Base-by-base conservation (phyloP, 148 eudicot species). In the Talinum fruticosum region DNA sequence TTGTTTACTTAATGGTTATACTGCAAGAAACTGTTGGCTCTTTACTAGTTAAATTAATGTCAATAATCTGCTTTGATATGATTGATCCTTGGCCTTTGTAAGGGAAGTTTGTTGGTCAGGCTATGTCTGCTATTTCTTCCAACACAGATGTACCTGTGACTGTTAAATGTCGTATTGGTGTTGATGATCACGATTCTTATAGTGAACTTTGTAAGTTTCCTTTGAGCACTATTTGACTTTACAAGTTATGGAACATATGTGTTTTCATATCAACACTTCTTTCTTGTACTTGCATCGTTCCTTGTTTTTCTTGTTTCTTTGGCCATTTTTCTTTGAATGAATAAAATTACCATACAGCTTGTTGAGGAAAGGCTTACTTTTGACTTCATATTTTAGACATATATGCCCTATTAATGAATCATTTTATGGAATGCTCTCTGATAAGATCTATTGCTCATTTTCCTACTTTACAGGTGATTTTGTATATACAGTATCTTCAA, bases 81-180 rank as follows among this genome's bases (percentile, higher is more conserved):
- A n/a, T n/a, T n/a, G n/a, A n/a, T 59, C 45, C 77, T 38, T 85
- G 76, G 75, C 80, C 44, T 87, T 85, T 86, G 79, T 83, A 84
- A 90, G 91, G 90, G 81, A 93, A 96, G 97, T 96, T 96, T 81
- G 97, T 93, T 82, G 99, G 95, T n/a, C 86, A 93, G 89, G 97
- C 99, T 28, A 96, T 96, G 99, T 86, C 95, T 69, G 97, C 90
- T 77, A 96, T 96, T 78, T 91, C 99, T 79, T 93, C 97, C 74
- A 93, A 96, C 74, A 83, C 97, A 71, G 79, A 90, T 86, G 97
- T 82, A 86, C 97, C 97, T 36, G 99, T 96, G 65, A 96, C 92
- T 69, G 97, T 96, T 64, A 96, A 96, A 79, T 96, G 99, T 81
- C 89, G 99, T 70, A 93, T 93, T 82, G 99, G 99, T 81, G 97